Base-by-base conservation (phyloP, 257 asterid genomes). In the Thymus mandschuricus region DNA sequence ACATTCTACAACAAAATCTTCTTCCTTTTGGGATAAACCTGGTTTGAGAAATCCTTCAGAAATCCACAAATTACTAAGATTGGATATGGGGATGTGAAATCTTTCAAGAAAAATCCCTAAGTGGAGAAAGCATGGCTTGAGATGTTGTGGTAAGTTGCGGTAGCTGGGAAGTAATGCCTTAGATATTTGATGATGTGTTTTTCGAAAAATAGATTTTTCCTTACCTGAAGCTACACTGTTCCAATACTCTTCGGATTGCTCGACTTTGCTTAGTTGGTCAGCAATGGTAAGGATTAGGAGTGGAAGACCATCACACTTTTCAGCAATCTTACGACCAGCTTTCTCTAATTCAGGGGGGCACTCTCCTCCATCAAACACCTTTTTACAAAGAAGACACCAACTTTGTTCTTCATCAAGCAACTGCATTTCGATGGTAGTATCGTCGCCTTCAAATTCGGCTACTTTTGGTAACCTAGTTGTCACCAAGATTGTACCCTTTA, bases 151-250 rank as follows among this genome's bases (percentile, higher is more conserved):
- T 41, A 79, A 44, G 64, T 69, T 35, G 2, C 15, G 45, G 38
- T 78, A 79, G 50, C 84, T 81, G 4, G 56, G 40, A 57, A 48
- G 46, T 9, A 76, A 34, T 3, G 21, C 9, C n/a, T 58, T 60
- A 0, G 55, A 49, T 49, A 49, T 49, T 13, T 8, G 50, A n/a
- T 0, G 46, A 55, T 62, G 8, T 30, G 61, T 60, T 30, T 43
- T 49, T 27, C 13, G 13, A 27, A 49, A 49, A 49, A 49, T 2
- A 4, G 55, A 13, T 49, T 49, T 49, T 4, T 13, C 55, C 9
- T 4, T 49, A 49, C 55, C 55, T 1, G 28, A 49, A 3, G 55
- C 28, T 13, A 49, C 55, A 49, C 13, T 13, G 8, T 49, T 13
- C 55, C 55, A 49, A 5, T 13, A 49, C 55, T 49, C 55, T 49